phyloP scores from a whole-genome alignment of 805 yeast genomes.

The Starmerella vitae region DNA sequence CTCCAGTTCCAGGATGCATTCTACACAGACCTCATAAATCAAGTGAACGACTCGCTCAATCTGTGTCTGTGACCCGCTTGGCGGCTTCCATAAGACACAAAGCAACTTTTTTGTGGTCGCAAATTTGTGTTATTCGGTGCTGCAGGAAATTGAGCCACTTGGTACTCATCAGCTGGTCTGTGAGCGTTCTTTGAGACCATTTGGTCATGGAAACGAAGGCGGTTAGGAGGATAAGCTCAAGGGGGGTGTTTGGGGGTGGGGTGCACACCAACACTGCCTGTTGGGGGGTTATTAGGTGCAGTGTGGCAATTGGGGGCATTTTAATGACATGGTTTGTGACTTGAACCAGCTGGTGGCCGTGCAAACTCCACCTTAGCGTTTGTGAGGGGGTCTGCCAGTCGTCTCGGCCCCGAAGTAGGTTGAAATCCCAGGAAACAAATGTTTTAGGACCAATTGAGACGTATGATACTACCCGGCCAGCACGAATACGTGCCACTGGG shows the following conservation, averaged over 20 bases:
- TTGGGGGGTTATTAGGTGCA: too few relatives aligned
- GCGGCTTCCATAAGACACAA: background rate
- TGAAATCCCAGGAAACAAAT: background rate
- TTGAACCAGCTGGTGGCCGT: slow-evolving; percentile 4
- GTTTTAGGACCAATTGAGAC: too few relatives aligned
- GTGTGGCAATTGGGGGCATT: too few relatives aligned
- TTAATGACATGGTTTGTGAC: background rate
- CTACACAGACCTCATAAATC: slow-evolving; percentile 2
- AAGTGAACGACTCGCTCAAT: slow-evolving; percentile 12
- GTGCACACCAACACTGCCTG: too few relatives aligned
- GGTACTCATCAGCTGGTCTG: too few relatives aligned
- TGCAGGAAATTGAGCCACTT: too few relatives aligned
- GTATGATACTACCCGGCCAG: slow-evolving; percentile 3
- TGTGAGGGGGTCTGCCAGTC: slow-evolving; percentile 3
- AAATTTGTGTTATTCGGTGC: too few relatives aligned
- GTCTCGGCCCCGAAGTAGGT: background rate
- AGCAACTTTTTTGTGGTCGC: too few relatives aligned
- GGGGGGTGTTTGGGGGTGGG: too few relatives aligned
- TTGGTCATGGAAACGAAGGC: too few relatives aligned
- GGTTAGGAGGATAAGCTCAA: too few relatives aligned
- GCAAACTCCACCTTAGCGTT: background rate
- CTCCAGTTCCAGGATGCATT: slow-evolving; percentile 6
- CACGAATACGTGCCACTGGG: slow-evolving; percentile 4
- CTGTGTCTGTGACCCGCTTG: slow-evolving; percentile 9
- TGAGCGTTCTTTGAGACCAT: too few relatives aligned